These are phyloP conservation scores for Solidago caesia DNA, from an alignment of 129 eudicot species.

Conservation along the genomic window DNA sequence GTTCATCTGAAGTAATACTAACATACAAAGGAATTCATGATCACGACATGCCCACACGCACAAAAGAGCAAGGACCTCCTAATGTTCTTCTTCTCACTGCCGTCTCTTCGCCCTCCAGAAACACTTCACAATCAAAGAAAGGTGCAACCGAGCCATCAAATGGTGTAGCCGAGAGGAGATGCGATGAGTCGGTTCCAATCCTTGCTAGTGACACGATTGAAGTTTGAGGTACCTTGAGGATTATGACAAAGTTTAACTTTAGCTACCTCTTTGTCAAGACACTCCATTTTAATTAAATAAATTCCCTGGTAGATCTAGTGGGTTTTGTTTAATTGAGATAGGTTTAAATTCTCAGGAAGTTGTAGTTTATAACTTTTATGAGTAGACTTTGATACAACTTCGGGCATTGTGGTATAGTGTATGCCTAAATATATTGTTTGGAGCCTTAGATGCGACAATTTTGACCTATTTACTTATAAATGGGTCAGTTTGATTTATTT, in stretches of 20 bases:
- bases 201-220: neutral
- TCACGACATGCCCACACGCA: slow-evolving; percentile 67
- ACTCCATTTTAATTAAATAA: slow-evolving; percentile 24
- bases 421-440: neutral
- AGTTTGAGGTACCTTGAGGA: slow-evolving; percentile 21
- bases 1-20: slow-evolving; percentile 48
- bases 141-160: slow-evolving; percentile 35
- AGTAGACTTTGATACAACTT: slow-evolving; percentile 22
- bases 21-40: slow-evolving; percentile 86
- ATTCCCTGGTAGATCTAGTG: slow-evolving; percentile 25
- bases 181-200: slow-evolving; percentile 2
- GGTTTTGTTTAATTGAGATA: slow-evolving; percentile 31
- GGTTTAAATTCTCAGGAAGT: slow-evolving; percentile 1
- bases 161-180: slow-evolving; percentile 9
- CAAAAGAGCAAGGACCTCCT: slow-evolving; percentile 52
- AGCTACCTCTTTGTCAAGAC: slow-evolving; percentile 20
- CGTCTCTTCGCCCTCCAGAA: slow-evolving; percentile 40
- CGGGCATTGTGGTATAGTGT: slow-evolving; percentile 26
- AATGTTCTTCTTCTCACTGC: slow-evolving; percentile 37
- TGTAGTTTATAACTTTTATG: slow-evolving; percentile 22
- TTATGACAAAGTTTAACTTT: slow-evolving; percentile 1
- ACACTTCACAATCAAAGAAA: slow-evolving; percentile 27
- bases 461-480: neutral
- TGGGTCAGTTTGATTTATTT: neutral
- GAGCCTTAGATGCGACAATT: neutral